phyloP scores from a whole-genome alignment of 306 rosid genomes.

The Ormosia semicastrata region DNA sequence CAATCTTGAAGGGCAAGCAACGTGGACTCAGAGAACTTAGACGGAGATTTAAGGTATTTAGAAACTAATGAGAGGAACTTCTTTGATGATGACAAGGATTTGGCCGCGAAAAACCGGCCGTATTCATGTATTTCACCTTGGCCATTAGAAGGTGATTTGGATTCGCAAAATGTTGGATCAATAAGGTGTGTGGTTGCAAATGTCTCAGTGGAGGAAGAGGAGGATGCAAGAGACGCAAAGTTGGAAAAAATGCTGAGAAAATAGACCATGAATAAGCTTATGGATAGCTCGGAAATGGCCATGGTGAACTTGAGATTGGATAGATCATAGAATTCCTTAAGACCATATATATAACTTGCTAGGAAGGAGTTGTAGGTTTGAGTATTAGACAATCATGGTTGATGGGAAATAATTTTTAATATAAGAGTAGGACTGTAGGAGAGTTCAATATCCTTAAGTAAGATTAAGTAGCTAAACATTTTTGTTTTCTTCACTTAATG shows the following conservation, averaged over 20 bases:
- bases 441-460: not conserved
- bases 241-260: not conserved
- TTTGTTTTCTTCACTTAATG: not conserved
- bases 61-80: not conserved
- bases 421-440: too few relatives aligned
- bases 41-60: not conserved
- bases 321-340: not conserved
- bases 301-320: not conserved
- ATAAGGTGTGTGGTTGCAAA: conserved; percentile 32
- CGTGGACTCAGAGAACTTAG: not conserved
- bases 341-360: not conserved
- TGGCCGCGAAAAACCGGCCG: not conserved
- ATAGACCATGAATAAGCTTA: not conserved
- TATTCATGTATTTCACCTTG: not conserved
- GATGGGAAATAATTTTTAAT: too few relatives aligned
- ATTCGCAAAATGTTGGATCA: conserved; percentile 32
- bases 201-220: not conserved
- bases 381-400: not conserved
- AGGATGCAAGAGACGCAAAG: not conserved
- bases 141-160: conserved; percentile 8
- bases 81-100: conserved; percentile 16
- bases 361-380: not conserved
- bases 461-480: not conserved
- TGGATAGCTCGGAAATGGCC: conserved; percentile 10
- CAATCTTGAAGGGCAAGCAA: conserved; percentile 33